These are phyloP conservation scores for Alternaria sp. DNA, from an alignment of 2,329 filamentous ascomycete genomes.

Conservation along the genomic window DNA sequence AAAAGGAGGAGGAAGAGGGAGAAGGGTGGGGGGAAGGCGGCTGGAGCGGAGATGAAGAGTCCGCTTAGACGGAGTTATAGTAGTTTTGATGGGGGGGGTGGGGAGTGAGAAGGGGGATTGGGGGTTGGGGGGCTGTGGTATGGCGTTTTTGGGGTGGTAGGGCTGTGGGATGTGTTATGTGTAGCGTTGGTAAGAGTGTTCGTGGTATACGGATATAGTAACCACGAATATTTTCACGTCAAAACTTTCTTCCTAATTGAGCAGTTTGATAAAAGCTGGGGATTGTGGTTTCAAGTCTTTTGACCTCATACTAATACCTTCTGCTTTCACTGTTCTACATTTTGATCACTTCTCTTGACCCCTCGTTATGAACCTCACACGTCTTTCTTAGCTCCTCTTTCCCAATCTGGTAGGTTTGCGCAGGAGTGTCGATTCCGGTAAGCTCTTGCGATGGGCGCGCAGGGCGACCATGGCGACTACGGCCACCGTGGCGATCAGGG, in stretches of 20 bases:
- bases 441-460: background rate
- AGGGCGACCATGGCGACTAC: background rate
- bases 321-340: too few relatives aligned
- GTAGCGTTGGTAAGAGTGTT: accelerated
- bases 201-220: too few relatives aligned
- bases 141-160: background rate
- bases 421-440: background rate
- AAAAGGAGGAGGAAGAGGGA: background rate
- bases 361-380: too few relatives aligned
- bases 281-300: background rate
- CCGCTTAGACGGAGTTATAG: conserved; percentile 44
- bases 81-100: conserved; percentile 29
- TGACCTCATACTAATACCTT: too few relatives aligned
- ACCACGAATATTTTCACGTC: too few relatives aligned
- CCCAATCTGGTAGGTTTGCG: background rate
- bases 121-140: too few relatives aligned
- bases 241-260: too few relatives aligned
- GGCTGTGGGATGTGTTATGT: too few relatives aligned
- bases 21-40: conserved; percentile 11
- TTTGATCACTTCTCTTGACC: too few relatives aligned
- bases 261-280: background rate
- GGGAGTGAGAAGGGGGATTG: background rate
- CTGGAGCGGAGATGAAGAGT: conserved; percentile 40
- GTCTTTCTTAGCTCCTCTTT: background rate
- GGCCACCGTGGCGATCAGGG: background rate